Base-by-base conservation (phyloP, 352 stramenopile genomes). In the Plasmopara muralis region DNA sequence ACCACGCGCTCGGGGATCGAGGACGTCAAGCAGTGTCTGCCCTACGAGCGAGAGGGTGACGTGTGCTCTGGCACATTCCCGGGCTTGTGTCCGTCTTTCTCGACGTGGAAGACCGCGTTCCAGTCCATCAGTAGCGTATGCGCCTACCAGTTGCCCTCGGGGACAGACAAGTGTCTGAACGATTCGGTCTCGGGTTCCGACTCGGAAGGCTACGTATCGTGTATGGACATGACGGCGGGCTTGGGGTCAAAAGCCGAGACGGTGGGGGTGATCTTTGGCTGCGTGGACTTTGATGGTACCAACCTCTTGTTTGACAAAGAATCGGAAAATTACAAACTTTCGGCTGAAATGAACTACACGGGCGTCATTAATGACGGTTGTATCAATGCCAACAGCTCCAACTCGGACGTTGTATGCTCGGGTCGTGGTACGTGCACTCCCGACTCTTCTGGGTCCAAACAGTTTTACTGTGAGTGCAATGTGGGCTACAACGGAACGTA, bases 11-110 rank as follows among this genome's bases (percentile, higher is more conserved):
- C 64, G 20, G 66, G 60, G 43, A 82, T 78, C 15, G 66, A 74
- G 31, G 64, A 83, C 46, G 82, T 88, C 34, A 90, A 93, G 74
- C 74, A 89, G 62, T 89, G 82, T 46, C 59, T 93, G 40, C 74
- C 81, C 0, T 83, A 72, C 54, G 56, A 55, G 43, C 15, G 44
- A 14, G 56, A 70, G 53, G 62, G 62, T 34, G 66, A 83, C 41
- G 67, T 88, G 53, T 90, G 79, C 71, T 74, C 77, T 15, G 77
- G 77, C 49, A 65, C 54, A 14, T 64, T 48, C 25, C 68, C 77
- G 2, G 79, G 79, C 4, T 65, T 85, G 41, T 90, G 79, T 63
- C 79, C 79, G 14, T 85, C 62, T 40, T 90, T 90, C 60, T 86
- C 76, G 18, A 87, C 74, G 44, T 90, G 79, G 79, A 60, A 74